These are phyloP conservation scores for Paecilomyces dactylethromorphus DNA, from an alignment of 2,329 filamentous ascomycete species.

Conservation along the genomic window DNA sequence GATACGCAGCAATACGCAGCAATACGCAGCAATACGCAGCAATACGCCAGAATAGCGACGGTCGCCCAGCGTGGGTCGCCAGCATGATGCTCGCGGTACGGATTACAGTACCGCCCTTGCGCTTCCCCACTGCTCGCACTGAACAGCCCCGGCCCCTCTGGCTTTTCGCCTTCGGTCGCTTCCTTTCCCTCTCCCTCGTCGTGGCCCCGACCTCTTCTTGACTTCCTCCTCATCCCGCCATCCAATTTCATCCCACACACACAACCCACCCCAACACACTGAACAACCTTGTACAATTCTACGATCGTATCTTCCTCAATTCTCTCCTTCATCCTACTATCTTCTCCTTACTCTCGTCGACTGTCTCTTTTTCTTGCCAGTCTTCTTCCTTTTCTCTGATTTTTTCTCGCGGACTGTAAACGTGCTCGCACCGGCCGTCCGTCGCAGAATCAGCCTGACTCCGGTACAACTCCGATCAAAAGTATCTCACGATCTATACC, in stretches of 20 bases:
- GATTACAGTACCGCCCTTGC: background rate
- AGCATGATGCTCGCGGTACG: background rate
- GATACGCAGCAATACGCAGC: background rate
- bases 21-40: background rate
- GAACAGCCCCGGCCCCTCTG: background rate
- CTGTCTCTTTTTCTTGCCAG: conserved; percentile 10
- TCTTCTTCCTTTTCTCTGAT: conserved; percentile 18
- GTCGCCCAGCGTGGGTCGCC: too few species aligned
- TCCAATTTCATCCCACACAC: background rate
- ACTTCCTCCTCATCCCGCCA: conserved; percentile 1
- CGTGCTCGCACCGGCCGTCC: background rate
- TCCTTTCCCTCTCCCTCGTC: conserved; percentile 5
- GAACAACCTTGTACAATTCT: conserved; percentile 5
- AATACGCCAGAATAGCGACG: too few species aligned
- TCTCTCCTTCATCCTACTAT: conserved; percentile 9
- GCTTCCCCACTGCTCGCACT: background rate
- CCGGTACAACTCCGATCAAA: conserved; percentile 3
- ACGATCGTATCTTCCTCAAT: conserved; percentile 8
- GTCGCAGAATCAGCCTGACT: background rate
- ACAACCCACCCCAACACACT: background rate
- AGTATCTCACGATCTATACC: conserved; percentile 10
- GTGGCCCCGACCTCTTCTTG: conserved; percentile 1
- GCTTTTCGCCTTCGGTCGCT: conserved; percentile 1
- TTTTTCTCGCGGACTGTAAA: background rate
- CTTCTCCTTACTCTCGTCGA: conserved; percentile 15